Base-by-base conservation (phyloP, 805 yeast genomes). In the Starmerella khaoyaiensis region DNA sequence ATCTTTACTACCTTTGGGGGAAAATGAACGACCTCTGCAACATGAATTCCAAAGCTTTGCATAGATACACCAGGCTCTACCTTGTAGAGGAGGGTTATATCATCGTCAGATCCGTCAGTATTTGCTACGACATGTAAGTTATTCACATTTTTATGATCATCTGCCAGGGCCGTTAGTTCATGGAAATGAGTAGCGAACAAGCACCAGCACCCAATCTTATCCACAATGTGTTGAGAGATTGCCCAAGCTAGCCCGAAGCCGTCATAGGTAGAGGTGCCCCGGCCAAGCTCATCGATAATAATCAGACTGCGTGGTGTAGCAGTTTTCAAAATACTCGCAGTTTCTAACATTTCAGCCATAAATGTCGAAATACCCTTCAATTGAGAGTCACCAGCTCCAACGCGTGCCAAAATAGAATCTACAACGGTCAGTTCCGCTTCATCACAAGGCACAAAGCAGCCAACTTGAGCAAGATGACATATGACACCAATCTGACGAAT, bases 211-310 rank as follows among this genome's bases (percentile, higher is more conserved):
- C 69, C 66, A 35, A 80, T 69, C 35, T 77, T 65, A 15, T 65
- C 65, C 3, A 90, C 76, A 41, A 87, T 74, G 58, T 77, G 76
- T 53, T 86, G 94, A 46, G 87, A 79, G 38, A 90, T 90, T 0
- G 96, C 79, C 93, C 95, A 90, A 0, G 98, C 98, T 28, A 90
- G 67, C 0, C 98, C 98, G 63, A 90, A 90, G 0, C 98, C 98
- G 59, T 90, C 98, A 58, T 86, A 87, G 0, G 98, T 80, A 31
- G 75, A 67, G 1, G 96, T 84, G 9, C 94, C 96, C 54, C 98
- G 71, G 3, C 99, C 99, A 31, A 90, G 71, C 57, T 90, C 99
- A 59, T 90, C 99, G 44, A 90, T 78, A 17, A 90, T 74, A 35
- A 90, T 74, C 40, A 90, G 66, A 5, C 95, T 83, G 44, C 79